Percentiles rank a stretch among this genome's conserved stretches.
phyloP scores from a whole-genome alignment of 805 yeast genomes.

The Kazachstania martiniae region DNA sequence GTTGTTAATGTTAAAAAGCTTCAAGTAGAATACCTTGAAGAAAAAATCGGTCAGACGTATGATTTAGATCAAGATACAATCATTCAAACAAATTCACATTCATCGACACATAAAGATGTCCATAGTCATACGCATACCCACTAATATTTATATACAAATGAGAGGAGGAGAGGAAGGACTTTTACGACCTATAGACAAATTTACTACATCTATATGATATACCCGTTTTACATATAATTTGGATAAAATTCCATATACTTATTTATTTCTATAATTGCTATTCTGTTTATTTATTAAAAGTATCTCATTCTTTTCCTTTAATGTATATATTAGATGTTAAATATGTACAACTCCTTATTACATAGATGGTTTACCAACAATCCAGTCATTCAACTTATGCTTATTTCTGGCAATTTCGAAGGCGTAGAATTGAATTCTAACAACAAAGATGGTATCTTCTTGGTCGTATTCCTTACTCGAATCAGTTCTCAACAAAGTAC shows the following conservation, averaged over 20 bases:
- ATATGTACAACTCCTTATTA: background rate
- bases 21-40: constrained; percentile 29
- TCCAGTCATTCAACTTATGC: constrained; percentile 88
- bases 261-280: too few relatives aligned
- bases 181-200: too few relatives aligned
- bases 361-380: constrained; percentile 28
- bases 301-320: too few relatives aligned
- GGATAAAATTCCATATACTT: too few relatives aligned
- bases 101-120: constrained; percentile 6
- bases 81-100: constrained; percentile 1
- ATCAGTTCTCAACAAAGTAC: constrained; percentile 78
- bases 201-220: too few relatives aligned
- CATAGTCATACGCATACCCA: constrained; percentile 18
- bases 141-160: too few relatives aligned
- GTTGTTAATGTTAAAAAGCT: constrained; percentile 36
- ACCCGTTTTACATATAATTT: too few relatives aligned
- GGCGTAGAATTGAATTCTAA: constrained; percentile 91
- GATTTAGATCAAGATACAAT: constrained; percentile 11
- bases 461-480: constrained; percentile 67
- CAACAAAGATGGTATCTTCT: constrained; percentile 76
- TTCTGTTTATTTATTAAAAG: too few relatives aligned
- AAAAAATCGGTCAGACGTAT: constrained; percentile 14
- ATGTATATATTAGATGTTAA: too few relatives aligned
- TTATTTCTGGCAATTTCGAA: constrained; percentile 90
- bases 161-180: too few relatives aligned